Percentiles rank a stretch among this genome's conserved stretches.
These are phyloP conservation scores for Cyclanthera cordifolia DNA, from an alignment of 306 rosid genomes.

Conservation along the genomic window DNA sequence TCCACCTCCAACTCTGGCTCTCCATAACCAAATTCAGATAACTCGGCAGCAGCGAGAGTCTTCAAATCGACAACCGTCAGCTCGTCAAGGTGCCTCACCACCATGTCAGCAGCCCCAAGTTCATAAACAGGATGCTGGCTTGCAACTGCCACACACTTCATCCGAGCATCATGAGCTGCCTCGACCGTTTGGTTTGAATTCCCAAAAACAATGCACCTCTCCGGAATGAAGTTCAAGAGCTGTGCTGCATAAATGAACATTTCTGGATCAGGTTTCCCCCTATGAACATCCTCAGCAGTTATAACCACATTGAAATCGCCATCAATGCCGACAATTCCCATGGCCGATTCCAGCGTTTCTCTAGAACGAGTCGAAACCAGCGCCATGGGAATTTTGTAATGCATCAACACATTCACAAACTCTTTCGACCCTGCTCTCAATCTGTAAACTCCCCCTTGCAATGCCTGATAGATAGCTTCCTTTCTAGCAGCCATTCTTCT, in stretches of 20 bases:
- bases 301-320: constrained; percentile 63
- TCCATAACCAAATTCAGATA: constrained; percentile 50
- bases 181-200: constrained; percentile 88
- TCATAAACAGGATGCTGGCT: constrained; percentile 95
- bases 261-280: constrained; percentile 97
- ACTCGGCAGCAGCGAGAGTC: constrained; percentile 66
- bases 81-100: constrained; percentile 73
- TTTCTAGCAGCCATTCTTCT: constrained; percentile 70
- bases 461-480: constrained; percentile 75
- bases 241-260: constrained; percentile 84
- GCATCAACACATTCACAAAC: constrained; percentile 81
- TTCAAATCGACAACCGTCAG: constrained; percentile 85
- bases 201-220: constrained; percentile 92
- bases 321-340: constrained; percentile 59
- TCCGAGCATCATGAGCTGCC: constrained; percentile 87
- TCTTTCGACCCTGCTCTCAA: constrained; percentile 66
- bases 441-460: constrained; percentile 75
- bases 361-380: constrained; percentile 83
- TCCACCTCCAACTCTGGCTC: constrained; percentile 77
- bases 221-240: constrained; percentile 77
- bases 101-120: constrained; percentile 85
- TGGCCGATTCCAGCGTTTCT: constrained; percentile 55
- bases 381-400: constrained; percentile 82
- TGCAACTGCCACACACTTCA: constrained; percentile 98
- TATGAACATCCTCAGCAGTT: constrained; percentile 82